Evolutionary conservation across 768 basidiomycete genomes (phyloP).

Genomic region (Mycena leptocephala): DNA sequence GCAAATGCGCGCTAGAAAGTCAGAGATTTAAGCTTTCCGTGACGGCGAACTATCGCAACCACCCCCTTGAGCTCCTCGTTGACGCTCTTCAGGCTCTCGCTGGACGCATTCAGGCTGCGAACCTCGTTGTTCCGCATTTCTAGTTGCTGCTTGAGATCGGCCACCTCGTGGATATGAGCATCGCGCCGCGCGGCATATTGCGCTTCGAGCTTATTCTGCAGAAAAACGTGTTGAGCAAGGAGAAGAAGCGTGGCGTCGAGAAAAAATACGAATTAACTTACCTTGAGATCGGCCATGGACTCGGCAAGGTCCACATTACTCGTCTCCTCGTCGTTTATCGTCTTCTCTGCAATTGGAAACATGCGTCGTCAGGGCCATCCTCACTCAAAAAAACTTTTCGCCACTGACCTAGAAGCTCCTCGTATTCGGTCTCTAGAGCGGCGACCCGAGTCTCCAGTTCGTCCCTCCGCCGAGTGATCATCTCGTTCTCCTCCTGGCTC

Average conservation of each 20-base stretch:
- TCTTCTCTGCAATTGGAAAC: constrained; percentile 78
- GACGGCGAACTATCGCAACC: constrained; percentile 35
- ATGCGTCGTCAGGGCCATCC: constrained; percentile 34
- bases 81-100: constrained; percentile 95
- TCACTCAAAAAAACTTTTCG: constrained; percentile 14
- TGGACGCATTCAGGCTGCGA: constrained; percentile 85
- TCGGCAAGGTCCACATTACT: constrained; percentile 88
- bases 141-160: constrained; percentile 91
- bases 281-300: constrained; percentile 94
- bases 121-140: constrained; percentile 90
- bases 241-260: constrained; percentile 31
- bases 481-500: constrained; percentile 94
- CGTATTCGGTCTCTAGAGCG: constrained; percentile 93
- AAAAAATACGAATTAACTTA: constrained; percentile 39
- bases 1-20: constrained; percentile 90
- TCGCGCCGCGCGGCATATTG: constrained; percentile 96
- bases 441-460: constrained; percentile 90
- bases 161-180: constrained; percentile 86
- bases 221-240: constrained; percentile 31
- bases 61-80: constrained; percentile 99
- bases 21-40: constrained; percentile 32
- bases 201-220: constrained; percentile 91
- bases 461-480: constrained; percentile 84
- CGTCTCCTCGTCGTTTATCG: constrained; percentile 90
- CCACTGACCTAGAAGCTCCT: constrained; percentile 91